phyloP scores from a whole-genome alignment of 108 stramenopile species.

The Aurantiochytrium sp. region DNA sequence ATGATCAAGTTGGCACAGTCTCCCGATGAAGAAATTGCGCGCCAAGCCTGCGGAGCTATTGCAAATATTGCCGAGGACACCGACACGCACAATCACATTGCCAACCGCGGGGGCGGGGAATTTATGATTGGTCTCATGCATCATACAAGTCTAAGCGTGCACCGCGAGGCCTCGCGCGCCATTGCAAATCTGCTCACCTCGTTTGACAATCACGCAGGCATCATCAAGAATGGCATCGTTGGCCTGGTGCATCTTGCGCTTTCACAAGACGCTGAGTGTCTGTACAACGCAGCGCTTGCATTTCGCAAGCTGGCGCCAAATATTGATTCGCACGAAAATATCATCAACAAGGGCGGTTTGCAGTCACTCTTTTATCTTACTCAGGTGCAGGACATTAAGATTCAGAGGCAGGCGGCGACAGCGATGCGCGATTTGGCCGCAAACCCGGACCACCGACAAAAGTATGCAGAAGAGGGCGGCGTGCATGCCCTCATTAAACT shows the following conservation, averaged over 20 bases:
- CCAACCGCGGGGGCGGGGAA: conserved; percentile 35
- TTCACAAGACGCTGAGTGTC: conserved; percentile 56
- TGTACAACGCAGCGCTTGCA: conserved; percentile 59
- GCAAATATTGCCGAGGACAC: conserved; percentile 70
- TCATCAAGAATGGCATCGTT: conserved; percentile 54
- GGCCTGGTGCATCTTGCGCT: conserved; percentile 52
- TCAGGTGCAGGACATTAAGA: conserved; percentile 47
- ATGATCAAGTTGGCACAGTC: conserved; percentile 47
- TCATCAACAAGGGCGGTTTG: conserved; percentile 46
- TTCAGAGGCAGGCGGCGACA: conserved; percentile 58
- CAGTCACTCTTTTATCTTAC: conserved; percentile 53
- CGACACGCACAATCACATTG: conserved; percentile 54
- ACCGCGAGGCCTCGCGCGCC: conserved; percentile 66
- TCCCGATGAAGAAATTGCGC: conserved; percentile 55
- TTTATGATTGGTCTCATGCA: conserved; percentile 45
- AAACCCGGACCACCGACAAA: conserved; percentile 51
- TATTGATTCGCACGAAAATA: conserved; percentile 38
- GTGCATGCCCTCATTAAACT: conserved; percentile 50
- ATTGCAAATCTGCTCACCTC: conserved; percentile 62
- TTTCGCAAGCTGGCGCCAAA: conserved; percentile 66
- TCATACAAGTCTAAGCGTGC: conserved; percentile 53
- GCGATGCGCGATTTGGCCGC: conserved; percentile 65
- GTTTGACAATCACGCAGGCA: conserved; percentile 46
- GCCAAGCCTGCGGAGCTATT: conserved; percentile 57
- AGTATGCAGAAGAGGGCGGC: conserved; percentile 59